Evolutionary conservation across 306 rosid species (phyloP).

Genomic region (Oxytropis ochrocephala): DNA sequence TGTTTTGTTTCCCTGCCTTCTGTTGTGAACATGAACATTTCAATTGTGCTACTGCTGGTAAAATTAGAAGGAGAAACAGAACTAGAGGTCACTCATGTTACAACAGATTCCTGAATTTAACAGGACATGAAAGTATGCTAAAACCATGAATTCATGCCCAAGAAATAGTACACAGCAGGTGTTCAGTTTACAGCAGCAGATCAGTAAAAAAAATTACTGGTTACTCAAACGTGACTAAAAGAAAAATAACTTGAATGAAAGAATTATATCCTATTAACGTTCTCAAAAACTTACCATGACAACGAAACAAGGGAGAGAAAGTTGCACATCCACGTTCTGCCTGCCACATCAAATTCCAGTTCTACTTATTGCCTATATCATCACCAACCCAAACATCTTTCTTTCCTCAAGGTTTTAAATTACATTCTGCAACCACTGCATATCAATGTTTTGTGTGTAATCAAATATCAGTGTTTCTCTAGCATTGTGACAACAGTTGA

Average conservation of each 20-base stretch:
- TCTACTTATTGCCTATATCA: constrained; percentile 38
- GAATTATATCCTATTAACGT: constrained; percentile 43
- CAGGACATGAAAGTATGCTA: constrained; percentile 4
- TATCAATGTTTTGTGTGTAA: background rate
- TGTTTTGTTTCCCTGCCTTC: background rate
- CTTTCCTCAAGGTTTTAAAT: background rate
- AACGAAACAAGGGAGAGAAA: constrained; percentile 29
- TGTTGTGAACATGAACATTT: background rate
- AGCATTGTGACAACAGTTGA: background rate
- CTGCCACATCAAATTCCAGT: constrained; percentile 31
- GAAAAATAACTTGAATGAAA: constrained; percentile 35
- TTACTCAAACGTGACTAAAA: constrained; percentile 30
- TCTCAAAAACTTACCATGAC: constrained; percentile 34
- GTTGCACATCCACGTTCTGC: constrained; percentile 35
- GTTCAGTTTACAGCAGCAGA: constrained; percentile 32
- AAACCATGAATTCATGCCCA: constrained; percentile 16
- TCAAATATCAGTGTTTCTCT: background rate
- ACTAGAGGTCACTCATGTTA: background rate
- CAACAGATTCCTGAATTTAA: background rate
- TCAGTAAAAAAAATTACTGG: constrained; percentile 36
- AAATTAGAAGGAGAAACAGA: background rate
- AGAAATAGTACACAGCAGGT: constrained; percentile 8
- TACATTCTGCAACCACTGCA: background rate
- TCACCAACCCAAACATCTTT: constrained; percentile 25
- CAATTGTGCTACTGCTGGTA: background rate